Evolutionary conservation across 2,329 filamentous ascomycete species (phyloP), one percentile per base, ranked within the genome.

Genomic region (Microsporum ferrugineum): DNA sequence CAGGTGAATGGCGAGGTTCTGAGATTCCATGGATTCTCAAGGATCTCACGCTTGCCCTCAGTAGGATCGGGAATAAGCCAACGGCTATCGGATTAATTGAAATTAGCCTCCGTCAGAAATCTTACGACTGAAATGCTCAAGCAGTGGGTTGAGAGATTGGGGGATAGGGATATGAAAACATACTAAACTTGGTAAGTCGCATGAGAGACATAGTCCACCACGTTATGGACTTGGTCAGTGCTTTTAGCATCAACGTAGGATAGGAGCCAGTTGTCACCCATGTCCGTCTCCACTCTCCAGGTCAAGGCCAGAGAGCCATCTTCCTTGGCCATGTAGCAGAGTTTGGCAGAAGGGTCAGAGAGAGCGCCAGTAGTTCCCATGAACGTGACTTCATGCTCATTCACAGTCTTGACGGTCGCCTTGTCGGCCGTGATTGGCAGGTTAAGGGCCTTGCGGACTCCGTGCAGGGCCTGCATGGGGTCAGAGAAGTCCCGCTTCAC

Each of bases 191-290:
- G 53, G 49, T 58, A 63, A 27, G 60, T 62, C 2, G 62, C 62
- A 43, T 63, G 60, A 10, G 60, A 41, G 8, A 63, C 62, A 23
- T 60, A 63, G 58, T 63, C 60, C 14, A 62, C 60, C 29, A 63
- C 62, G 23, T 43, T 43, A 23, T 63, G 62, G 31, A 63, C 45
- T 34, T 63, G 59, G 6, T 60, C 57, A 31, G 41, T 38, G n/a
- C 60, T 45, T 55, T 63, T 62, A 7, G 62, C 62, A 60, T 63
- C 62, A 27, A 63, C 51, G 27, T 63, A 63, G 6, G 62, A 63
- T 31, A 60, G 55, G 29, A 63, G 62, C 62, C 62, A 63, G 60
- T 63, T 62, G 58, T 63, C 62, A 41, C 60, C 62, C 43, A 62
- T 58, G 39, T 63, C 62, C 27, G 62, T 63, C 41, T 63, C 62